A percentile compares a stretch with the other conserved stretches of the same genome.
Conservation (phyloP, 2,329 filamentous ascomycete species). For the Juglanconis oblonga region DNA sequence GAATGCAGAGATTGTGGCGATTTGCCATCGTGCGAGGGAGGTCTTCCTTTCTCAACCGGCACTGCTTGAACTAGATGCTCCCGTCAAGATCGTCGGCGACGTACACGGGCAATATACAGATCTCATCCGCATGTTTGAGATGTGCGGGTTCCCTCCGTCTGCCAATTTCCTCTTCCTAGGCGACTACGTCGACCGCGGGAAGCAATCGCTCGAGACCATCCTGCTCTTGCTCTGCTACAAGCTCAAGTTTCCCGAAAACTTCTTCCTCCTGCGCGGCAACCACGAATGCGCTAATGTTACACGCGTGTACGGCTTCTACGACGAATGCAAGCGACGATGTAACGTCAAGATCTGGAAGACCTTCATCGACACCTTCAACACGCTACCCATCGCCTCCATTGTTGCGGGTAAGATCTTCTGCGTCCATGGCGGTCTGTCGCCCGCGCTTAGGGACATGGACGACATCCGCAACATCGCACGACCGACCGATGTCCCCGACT, state of each 20-base stretch:
- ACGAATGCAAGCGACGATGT: slow-evolving; percentile 93
- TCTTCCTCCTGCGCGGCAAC: slow-evolving; percentile 90
- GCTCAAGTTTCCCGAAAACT: slow-evolving; percentile 95
- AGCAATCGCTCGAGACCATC: slow-evolving; percentile 94
- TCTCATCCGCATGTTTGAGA: slow-evolving; percentile 94
- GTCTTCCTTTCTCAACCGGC: slow-evolving; percentile 89
- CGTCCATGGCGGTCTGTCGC: slow-evolving; percentile 91
- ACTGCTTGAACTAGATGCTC: slow-evolving; percentile 84
- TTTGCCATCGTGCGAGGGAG: slow-evolving; percentile 86
- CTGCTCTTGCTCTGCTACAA: slow-evolving; percentile 92
- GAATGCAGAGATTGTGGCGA: slow-evolving; percentile 94
- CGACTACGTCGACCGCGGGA: slow-evolving; percentile 94
- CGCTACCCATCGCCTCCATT: slow-evolving; percentile 90
- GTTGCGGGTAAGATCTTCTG: slow-evolving; percentile 98
- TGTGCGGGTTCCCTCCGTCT: slow-evolving; percentile 92
- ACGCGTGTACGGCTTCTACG: slow-evolving; percentile 94
- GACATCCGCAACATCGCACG: slow-evolving; percentile 95
- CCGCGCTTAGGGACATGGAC: slow-evolving; percentile 93
- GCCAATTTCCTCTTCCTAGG: slow-evolving; percentile 93
- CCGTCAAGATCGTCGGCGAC: slow-evolving; percentile 96
- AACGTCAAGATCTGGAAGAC: slow-evolving; percentile 99
- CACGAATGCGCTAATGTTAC: slow-evolving; percentile 97
- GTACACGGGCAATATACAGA: slow-evolving; percentile 97
- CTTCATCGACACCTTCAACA: slow-evolving; percentile 96
- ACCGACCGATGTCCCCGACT: slow-evolving; percentile 95